These are phyloP conservation scores for Phytophthora macrochlamydospora DNA, from an alignment of 352 stramenopile species.

Conservation along the genomic window DNA sequence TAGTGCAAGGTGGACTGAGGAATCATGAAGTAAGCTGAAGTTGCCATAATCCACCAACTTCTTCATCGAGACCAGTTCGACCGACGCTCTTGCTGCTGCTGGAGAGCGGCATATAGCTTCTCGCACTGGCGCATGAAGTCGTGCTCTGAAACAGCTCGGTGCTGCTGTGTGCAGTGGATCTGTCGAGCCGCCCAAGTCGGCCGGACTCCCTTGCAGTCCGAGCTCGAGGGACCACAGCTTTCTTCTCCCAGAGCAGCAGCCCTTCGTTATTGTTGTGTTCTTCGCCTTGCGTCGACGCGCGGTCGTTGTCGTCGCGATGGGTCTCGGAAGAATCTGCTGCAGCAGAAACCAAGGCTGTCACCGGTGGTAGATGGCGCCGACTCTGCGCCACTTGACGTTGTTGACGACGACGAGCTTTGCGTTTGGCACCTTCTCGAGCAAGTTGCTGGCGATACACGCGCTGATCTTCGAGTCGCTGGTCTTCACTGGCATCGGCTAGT, in stretches of 20 bases:
- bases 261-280: conserved; percentile 9
- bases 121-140: conserved; percentile 29
- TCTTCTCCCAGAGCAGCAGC: conserved; percentile 34
- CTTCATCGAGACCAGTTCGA: background rate
- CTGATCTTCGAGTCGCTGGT: conserved; percentile 54
- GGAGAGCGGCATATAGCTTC: conserved; percentile 23
- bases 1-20: no score
- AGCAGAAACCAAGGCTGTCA: conserved; percentile 9
- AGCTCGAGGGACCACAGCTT: conserved; percentile 8
- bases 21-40: no score
- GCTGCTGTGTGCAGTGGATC: conserved; percentile 28
- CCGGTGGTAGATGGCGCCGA: conserved; percentile 4
- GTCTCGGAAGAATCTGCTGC: background rate
- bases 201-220: conserved; percentile 6
- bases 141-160: conserved; percentile 12
- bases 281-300: background rate
- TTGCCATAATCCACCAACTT: no score
- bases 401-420: conserved; percentile 40
- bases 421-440: conserved; percentile 43
- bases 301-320: conserved; percentile 6
- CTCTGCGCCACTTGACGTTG: conserved; percentile 34
- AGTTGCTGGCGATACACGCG: conserved; percentile 52
- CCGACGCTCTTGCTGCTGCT: conserved; percentile 16
- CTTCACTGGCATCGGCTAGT: conserved; percentile 40
- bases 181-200: conserved; percentile 20